A percentile compares a stretch with the other conserved stretches of the same genome.
Evolutionary conservation across 495 filamentous ascomycete species (phyloP).

Genomic region (Penicillium egyptiacum): DNA sequence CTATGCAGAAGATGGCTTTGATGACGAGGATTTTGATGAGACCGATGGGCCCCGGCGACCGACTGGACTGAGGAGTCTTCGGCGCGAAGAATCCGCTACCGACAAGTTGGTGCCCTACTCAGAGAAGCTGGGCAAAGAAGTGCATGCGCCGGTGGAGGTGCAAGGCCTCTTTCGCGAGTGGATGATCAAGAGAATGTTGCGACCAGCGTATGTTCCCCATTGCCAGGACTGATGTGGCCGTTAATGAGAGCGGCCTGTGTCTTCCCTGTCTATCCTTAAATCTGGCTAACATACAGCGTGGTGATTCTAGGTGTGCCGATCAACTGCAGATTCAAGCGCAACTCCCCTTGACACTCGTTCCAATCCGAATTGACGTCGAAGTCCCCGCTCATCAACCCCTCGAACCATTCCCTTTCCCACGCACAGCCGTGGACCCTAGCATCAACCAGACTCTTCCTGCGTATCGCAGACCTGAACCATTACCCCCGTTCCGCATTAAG

Average conservation of each 20-base stretch:
- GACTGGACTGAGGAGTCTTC: constrained; percentile 79
- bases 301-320: constrained; percentile 43
- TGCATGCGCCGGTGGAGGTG: constrained; percentile 73
- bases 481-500: constrained; percentile 81
- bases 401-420: constrained; percentile 67
- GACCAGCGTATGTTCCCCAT: constrained; percentile 42
- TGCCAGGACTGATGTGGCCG: constrained; percentile 4
- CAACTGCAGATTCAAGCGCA: constrained; percentile 81
- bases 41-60: constrained; percentile 74
- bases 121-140: constrained; percentile 83
- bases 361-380: constrained; percentile 95
- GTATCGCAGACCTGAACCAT: constrained; percentile 74
- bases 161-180: constrained; percentile 93
- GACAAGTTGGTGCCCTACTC: constrained; percentile 56
- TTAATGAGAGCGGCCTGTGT: constrained; percentile 1
- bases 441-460: constrained; percentile 66
- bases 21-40: constrained; percentile 93
- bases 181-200: constrained; percentile 77
- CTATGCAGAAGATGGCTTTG: constrained; percentile 93
- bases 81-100: constrained; percentile 70
- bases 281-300: constrained; percentile 12
- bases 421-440: constrained; percentile 57
- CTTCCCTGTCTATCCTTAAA: not conserved
- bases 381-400: constrained; percentile 74
- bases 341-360: constrained; percentile 86